These are phyloP conservation scores for Syncephalastrum monosporum DNA, from an alignment of 371 early-diverging fungal genomes.

Conservation along the genomic window DNA sequence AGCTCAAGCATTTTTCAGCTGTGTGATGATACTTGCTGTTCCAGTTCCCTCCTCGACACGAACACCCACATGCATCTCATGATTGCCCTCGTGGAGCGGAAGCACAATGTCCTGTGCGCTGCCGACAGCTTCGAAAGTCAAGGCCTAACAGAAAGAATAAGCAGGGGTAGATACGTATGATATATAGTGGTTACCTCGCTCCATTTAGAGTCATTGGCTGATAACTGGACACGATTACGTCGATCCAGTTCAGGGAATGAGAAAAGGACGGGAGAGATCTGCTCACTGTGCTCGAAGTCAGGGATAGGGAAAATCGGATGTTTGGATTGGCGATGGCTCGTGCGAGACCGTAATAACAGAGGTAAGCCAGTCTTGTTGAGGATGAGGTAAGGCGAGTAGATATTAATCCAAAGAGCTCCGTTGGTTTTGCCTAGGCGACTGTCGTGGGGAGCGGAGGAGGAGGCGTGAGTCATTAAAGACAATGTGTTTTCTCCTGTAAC, in stretches of 20 bases:
- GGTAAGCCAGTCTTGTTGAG: conserved; percentile 75
- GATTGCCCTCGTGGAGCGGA: conserved; percentile 27
- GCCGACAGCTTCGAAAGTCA: conserved; percentile 87
- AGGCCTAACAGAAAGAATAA: conserved; percentile 35
- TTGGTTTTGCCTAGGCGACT: conserved; percentile 22
- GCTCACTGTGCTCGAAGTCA: conserved; percentile 24
- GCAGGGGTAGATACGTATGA: conserved; percentile 2
- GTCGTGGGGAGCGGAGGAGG: no score
- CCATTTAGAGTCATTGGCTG: conserved; percentile 72
- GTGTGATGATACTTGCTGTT: conserved; percentile 30
- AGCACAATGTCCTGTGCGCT: conserved; percentile 63
- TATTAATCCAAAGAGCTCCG: conserved; percentile 30
- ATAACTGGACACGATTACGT: conserved; percentile 69
- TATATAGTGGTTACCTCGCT: conserved; percentile 40
- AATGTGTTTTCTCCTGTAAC: not conserved
- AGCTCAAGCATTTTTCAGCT: not conserved
- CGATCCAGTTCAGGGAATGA: conserved; percentile 75
- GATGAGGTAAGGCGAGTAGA: conserved; percentile 58
- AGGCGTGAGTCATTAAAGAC: no score
- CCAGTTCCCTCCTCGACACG: conserved; percentile 66
- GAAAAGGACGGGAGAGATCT: conserved; percentile 69
- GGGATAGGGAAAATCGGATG: conserved; percentile 11
- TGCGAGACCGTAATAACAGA: conserved; percentile 32
- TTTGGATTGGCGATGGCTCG: conserved; percentile 22
- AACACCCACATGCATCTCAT: conserved; percentile 65